Percentiles rank a stretch among this genome's conserved stretches.
These are phyloP conservation scores for Limonium bicolor DNA, from an alignment of 148 eudicot species.

Conservation along the genomic window DNA sequence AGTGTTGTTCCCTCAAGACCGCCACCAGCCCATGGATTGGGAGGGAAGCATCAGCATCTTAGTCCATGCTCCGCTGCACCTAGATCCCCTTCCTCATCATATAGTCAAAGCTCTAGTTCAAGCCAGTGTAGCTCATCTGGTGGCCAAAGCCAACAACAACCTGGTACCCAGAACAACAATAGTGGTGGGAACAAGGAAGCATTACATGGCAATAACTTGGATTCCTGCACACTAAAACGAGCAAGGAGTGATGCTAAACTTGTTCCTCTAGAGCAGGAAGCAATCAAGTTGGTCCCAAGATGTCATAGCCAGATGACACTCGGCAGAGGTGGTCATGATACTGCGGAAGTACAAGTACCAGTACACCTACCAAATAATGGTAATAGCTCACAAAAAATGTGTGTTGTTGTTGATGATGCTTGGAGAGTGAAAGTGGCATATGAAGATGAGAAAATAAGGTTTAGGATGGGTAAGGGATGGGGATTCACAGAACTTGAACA, in stretches of 20 bases:
- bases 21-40: too few relatives aligned
- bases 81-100: slow-evolving; percentile 54
- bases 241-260: slow-evolving; percentile 46
- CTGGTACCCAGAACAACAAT: slow-evolving; percentile 12
- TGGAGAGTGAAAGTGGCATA: slow-evolving; percentile 54
- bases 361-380: too few relatives aligned
- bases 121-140: slow-evolving; percentile 62
- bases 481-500: slow-evolving; percentile 34
- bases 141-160: slow-evolving; percentile 38
- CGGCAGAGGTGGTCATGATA: not conserved
- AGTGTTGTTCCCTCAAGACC: too few relatives aligned
- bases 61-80: slow-evolving; percentile 27
- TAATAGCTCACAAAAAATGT: too few relatives aligned
- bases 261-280: slow-evolving; percentile 16
- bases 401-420: slow-evolving; percentile 19
- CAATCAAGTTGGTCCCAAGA: slow-evolving; percentile 18
- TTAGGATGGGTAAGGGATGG: slow-evolving; percentile 49
- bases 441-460: slow-evolving; percentile 58
- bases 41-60: slow-evolving; percentile 11
- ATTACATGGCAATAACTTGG: too few relatives aligned
- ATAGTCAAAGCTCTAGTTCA: slow-evolving; percentile 59
- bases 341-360: too few relatives aligned
- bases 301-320: slow-evolving; percentile 36
- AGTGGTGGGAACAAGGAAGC: too few relatives aligned
- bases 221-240: slow-evolving; percentile 34